phyloP scores from a whole-genome alignment of 2,329 filamentous ascomycete genomes.

The Microdochium bolleyi region DNA sequence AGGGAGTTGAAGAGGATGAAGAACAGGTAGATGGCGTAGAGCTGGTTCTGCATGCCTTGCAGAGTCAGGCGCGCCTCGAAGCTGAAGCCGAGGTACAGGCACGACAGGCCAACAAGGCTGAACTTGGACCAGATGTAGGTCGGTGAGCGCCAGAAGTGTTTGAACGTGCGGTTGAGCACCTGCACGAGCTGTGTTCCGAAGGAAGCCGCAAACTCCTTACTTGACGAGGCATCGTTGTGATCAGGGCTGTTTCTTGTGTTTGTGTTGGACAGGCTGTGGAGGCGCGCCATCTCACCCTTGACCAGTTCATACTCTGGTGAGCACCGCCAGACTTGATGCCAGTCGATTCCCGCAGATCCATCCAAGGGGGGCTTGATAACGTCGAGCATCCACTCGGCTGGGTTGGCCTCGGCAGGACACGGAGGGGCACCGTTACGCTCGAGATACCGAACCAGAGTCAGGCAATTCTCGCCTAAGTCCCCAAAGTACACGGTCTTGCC shows the following conservation, averaged over 20 bases:
- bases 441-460: slow-evolving; percentile 45
- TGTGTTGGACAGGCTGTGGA: slow-evolving; percentile 3
- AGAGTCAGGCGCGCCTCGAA: slow-evolving; percentile 40
- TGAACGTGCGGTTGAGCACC: slow-evolving; percentile 63
- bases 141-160: slow-evolving; percentile 79
- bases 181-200: slow-evolving; percentile 57
- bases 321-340: slow-evolving; percentile 32
- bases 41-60: slow-evolving; percentile 66
- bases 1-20: slow-evolving; percentile 66
- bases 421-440: slow-evolving; percentile 46
- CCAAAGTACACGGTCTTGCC: slow-evolving; percentile 51
- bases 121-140: slow-evolving; percentile 71
- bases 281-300: slow-evolving; percentile 5
- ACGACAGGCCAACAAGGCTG: slow-evolving; percentile 64
- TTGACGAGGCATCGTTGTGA: not conserved
- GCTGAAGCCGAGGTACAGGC: slow-evolving; percentile 37
- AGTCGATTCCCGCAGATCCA: slow-evolving; percentile 28
- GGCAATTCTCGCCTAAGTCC: slow-evolving; percentile 41
- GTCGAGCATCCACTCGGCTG: slow-evolving; percentile 57
- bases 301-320: slow-evolving; percentile 35
- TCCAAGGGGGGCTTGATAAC: slow-evolving; percentile 31
- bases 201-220: slow-evolving; percentile 69
- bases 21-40: slow-evolving; percentile 71
- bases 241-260: slow-evolving; percentile 3
- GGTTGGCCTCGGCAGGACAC: slow-evolving; percentile 47